Evolutionary conservation across 257 asterid genomes (phyloP), one percentile per base, ranked within the genome.

Genomic region (Dorcoceras hygrometricum): DNA sequence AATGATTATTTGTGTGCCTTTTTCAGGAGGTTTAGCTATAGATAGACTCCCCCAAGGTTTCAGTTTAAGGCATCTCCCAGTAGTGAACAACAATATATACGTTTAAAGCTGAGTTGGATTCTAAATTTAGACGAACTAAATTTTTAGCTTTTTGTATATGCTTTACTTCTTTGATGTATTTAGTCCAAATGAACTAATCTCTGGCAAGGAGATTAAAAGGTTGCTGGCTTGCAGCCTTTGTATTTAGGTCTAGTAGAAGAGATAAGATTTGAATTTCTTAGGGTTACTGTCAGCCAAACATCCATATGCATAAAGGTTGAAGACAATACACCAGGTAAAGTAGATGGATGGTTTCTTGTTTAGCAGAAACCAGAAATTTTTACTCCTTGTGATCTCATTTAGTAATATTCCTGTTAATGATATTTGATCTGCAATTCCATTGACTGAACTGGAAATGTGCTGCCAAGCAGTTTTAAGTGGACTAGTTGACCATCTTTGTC

Each of bases 391-490:
- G 36, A 8, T 0, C 36, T 36, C 46, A 0, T 36, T 16, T 9
- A 36, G 4, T 36, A 36, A 36, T 36, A 36, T 36, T 57, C n/a
- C 62, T 57, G 8, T 25, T 58, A 27, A 6, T 43, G 68, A 39
- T 39, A 23, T 12, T 23, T 18, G 5, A 29, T 48, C 50, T 5
- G 11, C 50, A 39, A 12, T 39, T 39, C 50, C 51, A 53, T 57
- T 65, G 31, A 59, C 71, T 23, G 22, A 59, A 34, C 46, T 34
- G 46, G 46, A 39, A 39, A 39, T 39, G 50, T 39, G 50, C 43
- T 34, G 43, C 43, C 36, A 34, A 34, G 43, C 43, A 34, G 43
- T 34, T 34, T 8, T 9, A 34, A 34, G 43, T 34, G 43, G 14
- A 34, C 43, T 9, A 9, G 43, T 34, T 34, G 2, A 34, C 3